A percentile compares a stretch with the other conserved stretches of the same genome.
These are phyloP conservation scores for Coffea humblotiana DNA, from an alignment of 305 asterid species.

Conservation along the genomic window DNA sequence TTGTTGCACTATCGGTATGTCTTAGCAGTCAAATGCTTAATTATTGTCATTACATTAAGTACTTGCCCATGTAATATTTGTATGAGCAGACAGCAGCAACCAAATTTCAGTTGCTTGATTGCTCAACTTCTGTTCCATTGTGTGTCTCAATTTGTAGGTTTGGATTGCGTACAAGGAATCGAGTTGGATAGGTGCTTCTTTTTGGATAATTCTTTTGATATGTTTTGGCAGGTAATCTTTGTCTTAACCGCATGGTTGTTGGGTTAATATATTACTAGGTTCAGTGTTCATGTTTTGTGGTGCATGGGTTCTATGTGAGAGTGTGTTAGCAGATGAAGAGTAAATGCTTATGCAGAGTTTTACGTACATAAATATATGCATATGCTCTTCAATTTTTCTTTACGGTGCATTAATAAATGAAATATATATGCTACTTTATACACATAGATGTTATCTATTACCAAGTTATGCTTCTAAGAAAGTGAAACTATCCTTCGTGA, in stretches of 20 bases:
- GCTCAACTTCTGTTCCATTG: not conserved
- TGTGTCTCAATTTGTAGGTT: conserved; percentile 44
- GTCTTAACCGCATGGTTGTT: not conserved
- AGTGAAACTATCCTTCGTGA: not conserved
- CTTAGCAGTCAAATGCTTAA: conserved; percentile 13
- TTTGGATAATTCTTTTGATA: conserved; percentile 67
- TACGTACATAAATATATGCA: no score
- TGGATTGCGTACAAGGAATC: conserved; percentile 89
- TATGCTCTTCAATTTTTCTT: not conserved
- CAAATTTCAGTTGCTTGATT: not conserved
- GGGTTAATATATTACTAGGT: not conserved
- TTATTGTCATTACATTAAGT: not conserved
- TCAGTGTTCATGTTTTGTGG: not conserved
- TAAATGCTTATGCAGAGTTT: no score
- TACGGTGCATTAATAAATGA: no score
- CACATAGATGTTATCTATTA: not conserved
- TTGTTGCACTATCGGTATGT: conserved; percentile 65
- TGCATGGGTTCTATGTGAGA: not conserved
- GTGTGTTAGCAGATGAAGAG: no score
- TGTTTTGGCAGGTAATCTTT: conserved; percentile 70
- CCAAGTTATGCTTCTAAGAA: not conserved
- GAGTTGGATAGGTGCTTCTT: conserved; percentile 41
- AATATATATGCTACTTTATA: not conserved
- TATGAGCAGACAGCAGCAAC: not conserved
- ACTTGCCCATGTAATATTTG: not conserved